These are phyloP conservation scores for Venturia nashicola DNA, from an alignment of 2,329 filamentous ascomycete species.

Conservation along the genomic window DNA sequence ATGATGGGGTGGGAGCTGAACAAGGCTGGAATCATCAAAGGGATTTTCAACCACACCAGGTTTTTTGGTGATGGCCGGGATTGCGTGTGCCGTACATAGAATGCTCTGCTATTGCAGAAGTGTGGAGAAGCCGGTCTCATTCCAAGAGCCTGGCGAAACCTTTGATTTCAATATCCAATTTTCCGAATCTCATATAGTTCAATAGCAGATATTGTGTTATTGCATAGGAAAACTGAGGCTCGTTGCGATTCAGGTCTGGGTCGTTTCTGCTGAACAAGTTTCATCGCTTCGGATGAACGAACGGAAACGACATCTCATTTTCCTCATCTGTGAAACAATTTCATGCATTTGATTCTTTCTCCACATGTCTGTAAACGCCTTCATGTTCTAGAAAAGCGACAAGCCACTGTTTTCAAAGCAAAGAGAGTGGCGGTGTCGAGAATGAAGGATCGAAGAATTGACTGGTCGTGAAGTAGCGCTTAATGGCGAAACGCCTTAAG, in stretches of 20 bases:
- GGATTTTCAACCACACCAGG: neutral
- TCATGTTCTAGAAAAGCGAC: neutral
- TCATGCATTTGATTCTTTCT: neutral
- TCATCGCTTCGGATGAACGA: neutral
- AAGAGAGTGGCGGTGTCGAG: neutral
- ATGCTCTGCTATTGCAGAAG: neutral
- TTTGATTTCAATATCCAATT: neutral
- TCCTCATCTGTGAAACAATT: neutral
- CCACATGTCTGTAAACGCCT: neutral
- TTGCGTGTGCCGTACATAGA: no score
- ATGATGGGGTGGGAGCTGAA: neutral
- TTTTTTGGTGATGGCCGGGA: no score
- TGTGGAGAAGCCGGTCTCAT: neutral
- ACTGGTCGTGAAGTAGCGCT: neutral
- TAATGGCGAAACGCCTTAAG: slow-evolving; percentile 16
- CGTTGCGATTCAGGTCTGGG: neutral
- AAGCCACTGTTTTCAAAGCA: neutral
- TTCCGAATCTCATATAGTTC: neutral
- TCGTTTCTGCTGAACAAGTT: neutral
- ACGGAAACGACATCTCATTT: neutral
- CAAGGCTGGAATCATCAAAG: neutral
- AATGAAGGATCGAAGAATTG: neutral
- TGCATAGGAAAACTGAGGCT: neutral
- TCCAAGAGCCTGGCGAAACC: neutral
- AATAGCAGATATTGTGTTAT: neutral